Evolutionary conservation across 768 basidiomycete species (phyloP).

Genomic region (Auricularia cornea): DNA sequence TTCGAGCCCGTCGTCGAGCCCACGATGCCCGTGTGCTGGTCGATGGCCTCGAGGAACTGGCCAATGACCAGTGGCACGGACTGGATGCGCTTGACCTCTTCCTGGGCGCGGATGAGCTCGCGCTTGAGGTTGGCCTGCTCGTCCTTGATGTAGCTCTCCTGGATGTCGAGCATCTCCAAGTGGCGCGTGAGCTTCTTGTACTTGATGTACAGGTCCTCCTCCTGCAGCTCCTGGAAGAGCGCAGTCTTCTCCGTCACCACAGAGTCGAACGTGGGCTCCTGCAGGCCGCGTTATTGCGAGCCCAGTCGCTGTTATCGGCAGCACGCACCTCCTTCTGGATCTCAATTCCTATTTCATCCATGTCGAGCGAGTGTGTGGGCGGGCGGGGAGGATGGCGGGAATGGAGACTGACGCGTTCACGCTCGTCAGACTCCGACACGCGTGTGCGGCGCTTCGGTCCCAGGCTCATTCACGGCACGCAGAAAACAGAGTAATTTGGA

Average conservation of each 20-base stretch:
- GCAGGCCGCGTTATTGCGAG: not conserved
- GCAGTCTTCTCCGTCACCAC: slow-evolving; percentile 85
- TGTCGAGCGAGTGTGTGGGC: slow-evolving; percentile 24
- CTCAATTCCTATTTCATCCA: slow-evolving; percentile 89
- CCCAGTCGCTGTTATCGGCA: not conserved
- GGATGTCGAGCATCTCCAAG: slow-evolving; percentile 88
- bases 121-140: slow-evolving; percentile 97
- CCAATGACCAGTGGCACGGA: slow-evolving; percentile 98
- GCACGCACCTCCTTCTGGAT: slow-evolving; percentile 64
- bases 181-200: slow-evolving; percentile 95
- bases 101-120: slow-evolving; percentile 96
- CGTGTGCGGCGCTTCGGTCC: too few relatives aligned
- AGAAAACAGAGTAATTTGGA: too few relatives aligned
- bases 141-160: slow-evolving; percentile 97
- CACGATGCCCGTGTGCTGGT: slow-evolving; percentile 94
- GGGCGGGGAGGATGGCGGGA: not conserved
- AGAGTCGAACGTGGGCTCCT: slow-evolving; percentile 89
- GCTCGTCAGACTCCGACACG: not conserved
- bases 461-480: too few relatives aligned
- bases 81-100: slow-evolving; percentile 99
- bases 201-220: slow-evolving; percentile 92
- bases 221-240: slow-evolving; percentile 76
- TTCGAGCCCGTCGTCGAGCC: slow-evolving; percentile 97
- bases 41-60: slow-evolving; percentile 98
- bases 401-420: not conserved